Base-by-base conservation (phyloP, 257 asterid genomes). In the Fraxinus quadrangulata region DNA sequence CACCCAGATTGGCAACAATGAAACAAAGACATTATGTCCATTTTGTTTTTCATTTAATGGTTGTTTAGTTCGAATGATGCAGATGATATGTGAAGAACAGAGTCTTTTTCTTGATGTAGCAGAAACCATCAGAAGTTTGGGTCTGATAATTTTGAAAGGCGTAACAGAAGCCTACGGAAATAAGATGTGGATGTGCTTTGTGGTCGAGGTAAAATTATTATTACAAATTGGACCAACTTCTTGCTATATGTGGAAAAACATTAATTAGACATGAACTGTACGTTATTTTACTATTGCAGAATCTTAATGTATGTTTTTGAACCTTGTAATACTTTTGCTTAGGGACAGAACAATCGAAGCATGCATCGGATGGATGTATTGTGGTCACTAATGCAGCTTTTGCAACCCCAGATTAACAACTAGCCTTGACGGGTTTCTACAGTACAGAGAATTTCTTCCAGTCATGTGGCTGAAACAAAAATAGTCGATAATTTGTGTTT, bases 291-390 rank as follows among this genome's bases (percentile, higher is more conserved):
- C 45, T 39, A 39, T 8, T 39, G 13, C 34, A 63, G 39, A 17
- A 51, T 71, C 42, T 12, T 36, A 56, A 39, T 51, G 23, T 23
- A 45, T 28, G 3, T 36, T 77, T 49, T 26, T 54, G 67, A 13
- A 47, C 69, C 70, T 39, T 82, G 49, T 81, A 75, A 70, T 34
- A 74, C 37, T 45, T 49, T 78, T 73, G 33, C 4, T 12, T 79
- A 87, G 92, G 89, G 84, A 77, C 90, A 92, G 85, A 88, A 87
- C 81, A 91, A 87, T 72, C 81, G 91, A 85, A 89, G 88, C 88
- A 75, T 93, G 91, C 99, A 93, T 77, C 90, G 99, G 71, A 90
- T 96, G 99, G 99, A 96, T 84, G 85, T 96, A 33, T 71, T 96
- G 66, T 96, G 98, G 99, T 90, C 97, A 30, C 83, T 95, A 59